A percentile compares a stretch with the other conserved stretches of the same genome.
phyloP scores from a whole-genome alignment of 345 rosid species.

The Moringa oleifera region DNA sequence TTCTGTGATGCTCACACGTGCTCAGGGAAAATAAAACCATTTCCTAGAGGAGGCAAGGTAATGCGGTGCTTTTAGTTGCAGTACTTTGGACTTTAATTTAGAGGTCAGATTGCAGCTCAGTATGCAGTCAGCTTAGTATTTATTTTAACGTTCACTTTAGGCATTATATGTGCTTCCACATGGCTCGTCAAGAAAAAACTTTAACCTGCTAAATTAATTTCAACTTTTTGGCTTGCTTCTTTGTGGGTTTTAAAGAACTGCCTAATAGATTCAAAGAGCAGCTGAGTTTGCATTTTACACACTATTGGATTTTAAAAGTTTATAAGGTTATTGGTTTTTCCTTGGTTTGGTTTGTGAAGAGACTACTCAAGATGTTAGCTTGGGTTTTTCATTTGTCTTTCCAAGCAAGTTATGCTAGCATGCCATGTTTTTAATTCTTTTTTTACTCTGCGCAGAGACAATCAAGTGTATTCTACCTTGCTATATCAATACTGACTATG shows the following conservation, averaged over 20 bases:
- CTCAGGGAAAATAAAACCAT: conserved; percentile 47
- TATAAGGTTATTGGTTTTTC: conserved; percentile 1
- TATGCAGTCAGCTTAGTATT: not conserved
- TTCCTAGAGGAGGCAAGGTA: conserved; percentile 89
- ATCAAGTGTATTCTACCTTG: conserved; percentile 62
- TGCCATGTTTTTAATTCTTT: not conserved
- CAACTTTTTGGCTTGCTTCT: not conserved
- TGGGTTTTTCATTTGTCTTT: not conserved
- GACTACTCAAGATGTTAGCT: not conserved
- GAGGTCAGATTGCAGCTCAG: not conserved
- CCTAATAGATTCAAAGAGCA: not conserved
- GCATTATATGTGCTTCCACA: not conserved
- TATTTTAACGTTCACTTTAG: not conserved
- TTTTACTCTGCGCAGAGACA: conserved; percentile 51
- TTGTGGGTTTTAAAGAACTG: not conserved
- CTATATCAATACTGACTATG: conserved; percentile 68
- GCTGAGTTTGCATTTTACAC: not conserved
- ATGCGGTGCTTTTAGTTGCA: conserved; percentile 5
- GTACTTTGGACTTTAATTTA: conserved; percentile 6
- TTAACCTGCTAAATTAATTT: not conserved
- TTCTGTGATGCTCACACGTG: conserved; percentile 95
- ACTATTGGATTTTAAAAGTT: not conserved
- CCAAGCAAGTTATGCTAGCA: no score
- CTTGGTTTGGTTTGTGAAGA: not conserved
- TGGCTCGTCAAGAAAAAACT: not conserved